Evolutionary conservation across 495 filamentous ascomycete species (phyloP).

Genomic region (Trichoderma gamsii): DNA sequence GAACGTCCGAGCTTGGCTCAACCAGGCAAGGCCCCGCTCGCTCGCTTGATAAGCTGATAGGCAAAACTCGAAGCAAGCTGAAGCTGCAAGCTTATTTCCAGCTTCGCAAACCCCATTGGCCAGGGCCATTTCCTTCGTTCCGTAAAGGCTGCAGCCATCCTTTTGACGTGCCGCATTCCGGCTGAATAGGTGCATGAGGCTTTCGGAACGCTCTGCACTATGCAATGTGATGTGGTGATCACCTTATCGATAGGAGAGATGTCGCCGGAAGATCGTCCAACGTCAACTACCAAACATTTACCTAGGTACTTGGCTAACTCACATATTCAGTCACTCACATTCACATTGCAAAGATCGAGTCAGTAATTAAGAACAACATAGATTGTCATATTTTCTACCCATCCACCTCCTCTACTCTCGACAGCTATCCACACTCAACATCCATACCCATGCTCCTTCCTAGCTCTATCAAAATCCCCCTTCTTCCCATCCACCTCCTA

Average conservation of each 20-base stretch:
- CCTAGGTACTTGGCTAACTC: too few relatives aligned
- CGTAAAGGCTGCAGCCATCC: neutral
- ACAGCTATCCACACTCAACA: neutral
- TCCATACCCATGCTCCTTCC: neutral
- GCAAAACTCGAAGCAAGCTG: neutral
- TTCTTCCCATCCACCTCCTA: neutral
- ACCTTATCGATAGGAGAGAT: neutral
- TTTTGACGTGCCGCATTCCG: neutral
- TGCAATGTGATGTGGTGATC: neutral
- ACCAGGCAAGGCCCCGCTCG: neutral
- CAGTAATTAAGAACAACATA: neutral
- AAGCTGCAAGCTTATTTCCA: conserved; percentile 12
- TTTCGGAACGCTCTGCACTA: neutral
- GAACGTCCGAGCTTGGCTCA: neutral
- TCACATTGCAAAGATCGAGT: neutral
- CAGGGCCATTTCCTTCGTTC: neutral
- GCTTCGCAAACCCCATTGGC: neutral
- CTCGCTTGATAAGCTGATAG: conserved; percentile 2
- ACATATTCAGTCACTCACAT: neutral
- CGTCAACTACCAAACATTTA: too few relatives aligned
- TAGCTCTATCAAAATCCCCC: neutral
- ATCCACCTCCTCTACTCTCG: neutral
- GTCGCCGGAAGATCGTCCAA: too few relatives aligned
- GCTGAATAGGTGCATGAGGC: neutral
- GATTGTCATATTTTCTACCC: neutral